Conservation (phyloP, 768 basidiomycete species). For the Butyriboletus loyo region DNA sequence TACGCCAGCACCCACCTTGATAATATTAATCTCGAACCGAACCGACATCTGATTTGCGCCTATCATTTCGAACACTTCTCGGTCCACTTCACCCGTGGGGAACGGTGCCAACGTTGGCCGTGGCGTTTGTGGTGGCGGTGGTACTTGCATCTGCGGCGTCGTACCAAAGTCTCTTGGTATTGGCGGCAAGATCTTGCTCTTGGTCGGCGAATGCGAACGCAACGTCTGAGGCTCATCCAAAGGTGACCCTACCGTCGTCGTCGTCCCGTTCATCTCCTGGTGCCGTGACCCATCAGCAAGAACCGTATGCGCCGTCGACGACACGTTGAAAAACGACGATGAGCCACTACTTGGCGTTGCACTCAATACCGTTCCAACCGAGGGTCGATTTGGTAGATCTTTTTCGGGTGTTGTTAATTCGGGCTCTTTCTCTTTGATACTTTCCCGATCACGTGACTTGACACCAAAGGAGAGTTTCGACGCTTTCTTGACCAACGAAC, state of each 20-base stretch:
- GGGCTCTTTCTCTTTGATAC: constrained; percentile 44
- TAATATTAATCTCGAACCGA: constrained; percentile 94
- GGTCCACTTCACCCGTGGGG: constrained; percentile 65
- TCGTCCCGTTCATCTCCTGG: constrained; percentile 24
- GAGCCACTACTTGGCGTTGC: constrained; percentile 74
- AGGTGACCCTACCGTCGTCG: constrained; percentile 15
- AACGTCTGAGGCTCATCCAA: constrained; percentile 31
- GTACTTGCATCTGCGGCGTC: constrained; percentile 18
- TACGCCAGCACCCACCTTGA: constrained; percentile 65
- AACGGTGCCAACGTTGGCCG: constrained; percentile 45
- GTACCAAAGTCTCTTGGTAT: constrained; percentile 70
- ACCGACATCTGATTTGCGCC: constrained; percentile 81
- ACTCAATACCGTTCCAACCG: constrained; percentile 48
- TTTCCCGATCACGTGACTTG: constrained; percentile 48
- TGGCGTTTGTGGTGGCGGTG: constrained; percentile 29
- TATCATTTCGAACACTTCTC: constrained; percentile 68
- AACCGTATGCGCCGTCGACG: constrained; percentile 48
- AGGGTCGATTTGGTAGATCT: constrained; percentile 44
- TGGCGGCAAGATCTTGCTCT: constrained; percentile 68
- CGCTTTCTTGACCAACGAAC: constrained; percentile 66
- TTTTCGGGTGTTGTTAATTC: constrained; percentile 40
- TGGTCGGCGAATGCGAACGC: constrained; percentile 50
- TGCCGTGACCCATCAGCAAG: constrained; percentile 35
- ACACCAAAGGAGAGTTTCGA: constrained; percentile 77
- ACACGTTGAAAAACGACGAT: constrained; percentile 84